Percentiles rank a stretch among this genome's conserved stretches.
These are phyloP conservation scores for Parastagonospora avenae DNA, from an alignment of 2,329 filamentous ascomycete genomes.

Conservation along the genomic window DNA sequence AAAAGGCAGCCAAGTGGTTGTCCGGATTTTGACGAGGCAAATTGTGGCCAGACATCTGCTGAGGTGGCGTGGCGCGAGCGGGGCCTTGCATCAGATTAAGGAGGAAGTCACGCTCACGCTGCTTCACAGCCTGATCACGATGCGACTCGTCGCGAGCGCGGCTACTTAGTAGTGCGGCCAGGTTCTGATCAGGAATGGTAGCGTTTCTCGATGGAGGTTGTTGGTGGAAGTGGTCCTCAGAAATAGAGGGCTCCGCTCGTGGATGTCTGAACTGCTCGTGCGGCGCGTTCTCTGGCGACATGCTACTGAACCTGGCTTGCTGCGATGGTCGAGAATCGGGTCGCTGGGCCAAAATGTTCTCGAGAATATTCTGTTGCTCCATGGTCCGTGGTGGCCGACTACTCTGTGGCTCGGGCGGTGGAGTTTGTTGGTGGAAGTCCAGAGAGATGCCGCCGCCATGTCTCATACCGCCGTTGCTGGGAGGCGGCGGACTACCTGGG, in stretches of 20 bases:
- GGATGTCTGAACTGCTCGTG: constrained; percentile 39
- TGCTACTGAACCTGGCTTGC: constrained; percentile 36
- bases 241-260: constrained; percentile 37
- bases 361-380: constrained; percentile 44
- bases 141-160: constrained; percentile 45
- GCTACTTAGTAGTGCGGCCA: constrained; percentile 45
- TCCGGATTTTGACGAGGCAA: constrained; percentile 43
- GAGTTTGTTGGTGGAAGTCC: constrained; percentile 40
- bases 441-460: constrained; percentile 38
- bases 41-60: constrained; percentile 36
- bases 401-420: constrained; percentile 34
- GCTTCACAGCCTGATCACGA: constrained; percentile 52
- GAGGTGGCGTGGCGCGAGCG: constrained; percentile 38
- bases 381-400: constrained; percentile 32
- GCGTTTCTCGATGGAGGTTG: constrained; percentile 38
- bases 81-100: constrained; percentile 79
- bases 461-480: constrained; percentile 30
- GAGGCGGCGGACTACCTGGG: constrained; percentile 26
- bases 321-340: constrained; percentile 39
- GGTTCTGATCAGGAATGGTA: constrained; percentile 40
- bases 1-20: constrained; percentile 39
- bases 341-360: constrained; percentile 42
- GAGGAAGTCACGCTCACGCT: constrained; percentile 78
- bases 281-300: constrained; percentile 41
- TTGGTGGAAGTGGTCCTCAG: constrained; percentile 38